These are phyloP conservation scores for Eremothecium coryli DNA, from an alignment of 1,139 yeast species.

Conservation along the genomic window DNA sequence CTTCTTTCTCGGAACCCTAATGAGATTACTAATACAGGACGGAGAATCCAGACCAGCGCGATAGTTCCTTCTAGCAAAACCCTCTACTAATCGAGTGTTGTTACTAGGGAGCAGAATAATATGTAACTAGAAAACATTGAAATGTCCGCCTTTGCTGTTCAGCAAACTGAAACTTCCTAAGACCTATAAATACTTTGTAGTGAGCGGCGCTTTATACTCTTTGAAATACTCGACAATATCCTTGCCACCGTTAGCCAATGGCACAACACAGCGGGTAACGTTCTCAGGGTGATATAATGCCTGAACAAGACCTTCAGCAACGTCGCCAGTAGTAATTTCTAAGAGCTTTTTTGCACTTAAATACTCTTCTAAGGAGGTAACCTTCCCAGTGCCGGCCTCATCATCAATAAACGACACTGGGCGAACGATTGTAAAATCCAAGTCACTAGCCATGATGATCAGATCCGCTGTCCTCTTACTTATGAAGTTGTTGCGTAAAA, in stretches of 20 bases:
- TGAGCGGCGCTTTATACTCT: too few relatives aligned
- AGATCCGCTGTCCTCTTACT: constrained; percentile 51
- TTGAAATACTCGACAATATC: too few relatives aligned
- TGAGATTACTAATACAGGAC: too few relatives aligned
- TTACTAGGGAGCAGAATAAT: too few relatives aligned
- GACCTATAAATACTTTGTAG: too few relatives aligned
- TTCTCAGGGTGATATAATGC: constrained; percentile 22
- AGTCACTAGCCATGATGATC: constrained; percentile 33
- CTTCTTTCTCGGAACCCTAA: too few relatives aligned
- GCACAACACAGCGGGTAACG: constrained; percentile 28
- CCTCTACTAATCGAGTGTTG: too few relatives aligned
- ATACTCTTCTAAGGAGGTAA: constrained; percentile 16
- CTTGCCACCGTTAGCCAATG: constrained; percentile 29
- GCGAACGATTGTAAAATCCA: constrained; percentile 46
- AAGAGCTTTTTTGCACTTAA: constrained; percentile 10
- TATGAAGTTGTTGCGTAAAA: constrained; percentile 37
- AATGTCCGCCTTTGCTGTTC: too few relatives aligned
- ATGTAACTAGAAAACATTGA: too few relatives aligned
- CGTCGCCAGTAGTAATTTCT: constrained; percentile 25
- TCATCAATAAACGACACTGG: constrained; percentile 40
- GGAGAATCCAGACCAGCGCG: too few relatives aligned
- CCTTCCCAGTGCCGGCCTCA: constrained; percentile 36
- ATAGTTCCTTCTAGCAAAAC: too few relatives aligned
- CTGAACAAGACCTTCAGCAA: constrained; percentile 21
- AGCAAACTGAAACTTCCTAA: too few relatives aligned